phyloP scores from a whole-genome alignment of 2,329 filamentous ascomycete genomes.

The Fusarium temperatum region DNA sequence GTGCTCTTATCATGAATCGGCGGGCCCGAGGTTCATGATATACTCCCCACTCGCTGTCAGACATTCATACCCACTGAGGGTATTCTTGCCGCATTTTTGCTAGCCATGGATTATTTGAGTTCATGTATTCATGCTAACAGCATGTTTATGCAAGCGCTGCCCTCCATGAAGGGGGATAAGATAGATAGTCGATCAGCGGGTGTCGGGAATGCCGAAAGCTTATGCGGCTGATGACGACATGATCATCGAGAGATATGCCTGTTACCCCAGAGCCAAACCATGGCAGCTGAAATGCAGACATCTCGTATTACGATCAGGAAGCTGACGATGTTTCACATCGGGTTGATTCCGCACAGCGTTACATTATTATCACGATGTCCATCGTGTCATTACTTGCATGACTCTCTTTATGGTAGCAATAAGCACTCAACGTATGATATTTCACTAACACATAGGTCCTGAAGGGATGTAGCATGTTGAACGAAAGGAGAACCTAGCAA shows the following conservation, averaged over 20 bases:
- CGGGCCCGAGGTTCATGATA: neutral
- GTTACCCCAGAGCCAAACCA: neutral
- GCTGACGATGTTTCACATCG: neutral
- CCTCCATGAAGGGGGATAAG: neutral
- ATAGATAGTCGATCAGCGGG: neutral
- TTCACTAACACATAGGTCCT: too few species aligned
- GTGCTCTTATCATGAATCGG: neutral
- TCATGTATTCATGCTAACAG: neutral
- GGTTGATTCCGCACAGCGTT: neutral
- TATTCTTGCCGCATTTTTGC: neutral
- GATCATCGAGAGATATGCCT: neutral
- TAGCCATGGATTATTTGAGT: too few species aligned
- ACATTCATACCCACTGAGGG: neutral
- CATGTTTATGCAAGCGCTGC: neutral
- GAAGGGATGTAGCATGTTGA: neutral
- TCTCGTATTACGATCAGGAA: neutral
- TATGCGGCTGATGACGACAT: neutral
- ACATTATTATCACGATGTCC: neutral
- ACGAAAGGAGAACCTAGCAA: neutral
- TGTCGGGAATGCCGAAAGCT: neutral
- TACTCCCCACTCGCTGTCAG: neutral
- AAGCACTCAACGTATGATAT: neutral
- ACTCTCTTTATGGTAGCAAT: neutral
- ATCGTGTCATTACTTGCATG: neutral
- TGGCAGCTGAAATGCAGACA: neutral